A percentile compares a stretch with the other conserved stretches of the same genome.
Conservation (phyloP, 2,329 filamentous ascomycete genomes). For the Xylariales sp. region DNA sequence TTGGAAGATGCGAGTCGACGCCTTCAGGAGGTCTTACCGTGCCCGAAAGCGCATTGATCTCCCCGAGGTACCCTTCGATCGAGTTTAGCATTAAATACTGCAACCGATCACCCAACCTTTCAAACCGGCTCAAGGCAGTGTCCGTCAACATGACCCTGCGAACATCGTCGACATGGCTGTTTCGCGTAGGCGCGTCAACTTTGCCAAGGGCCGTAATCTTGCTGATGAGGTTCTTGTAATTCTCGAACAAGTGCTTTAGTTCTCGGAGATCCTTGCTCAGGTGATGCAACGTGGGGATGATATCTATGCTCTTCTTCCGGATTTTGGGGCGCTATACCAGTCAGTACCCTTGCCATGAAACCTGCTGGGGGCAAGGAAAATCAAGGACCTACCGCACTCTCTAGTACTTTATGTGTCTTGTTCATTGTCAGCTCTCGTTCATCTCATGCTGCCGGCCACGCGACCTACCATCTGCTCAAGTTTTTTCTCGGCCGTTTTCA, state of each 20-base stretch:
- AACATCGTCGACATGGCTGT: constrained; percentile 25
- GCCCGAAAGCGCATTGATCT: constrained; percentile 76
- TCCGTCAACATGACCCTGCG: constrained; percentile 51
- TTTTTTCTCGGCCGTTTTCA: constrained; percentile 59
- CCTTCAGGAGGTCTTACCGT: constrained; percentile 61
- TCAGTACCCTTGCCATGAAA: constrained; percentile 28
- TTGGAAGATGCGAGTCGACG: not conserved
- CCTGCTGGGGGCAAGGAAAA: constrained; percentile 8
- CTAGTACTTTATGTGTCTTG: constrained; percentile 53
- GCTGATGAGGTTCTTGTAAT: constrained; percentile 69
- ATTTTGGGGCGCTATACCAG: constrained; percentile 48
- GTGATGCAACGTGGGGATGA: constrained; percentile 68
- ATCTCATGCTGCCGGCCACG: not conserved
- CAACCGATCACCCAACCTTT: constrained; percentile 68
- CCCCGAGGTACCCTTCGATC: constrained; percentile 71
- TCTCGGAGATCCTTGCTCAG: constrained; percentile 71
- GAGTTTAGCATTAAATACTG: constrained; percentile 70
- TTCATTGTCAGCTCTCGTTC: constrained; percentile 32
- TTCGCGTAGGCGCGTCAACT: constrained; percentile 31
- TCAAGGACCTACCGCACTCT: constrained; percentile 49
- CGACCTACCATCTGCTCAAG: constrained; percentile 61
- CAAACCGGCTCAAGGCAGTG: constrained; percentile 67
- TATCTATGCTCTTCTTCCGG: constrained; percentile 59
- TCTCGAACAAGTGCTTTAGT: constrained; percentile 69
- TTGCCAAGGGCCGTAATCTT: constrained; percentile 62